Base-by-base conservation (phyloP, 2,329 filamentous ascomycete species). In the Thielaviopsis euricoi region DNA sequence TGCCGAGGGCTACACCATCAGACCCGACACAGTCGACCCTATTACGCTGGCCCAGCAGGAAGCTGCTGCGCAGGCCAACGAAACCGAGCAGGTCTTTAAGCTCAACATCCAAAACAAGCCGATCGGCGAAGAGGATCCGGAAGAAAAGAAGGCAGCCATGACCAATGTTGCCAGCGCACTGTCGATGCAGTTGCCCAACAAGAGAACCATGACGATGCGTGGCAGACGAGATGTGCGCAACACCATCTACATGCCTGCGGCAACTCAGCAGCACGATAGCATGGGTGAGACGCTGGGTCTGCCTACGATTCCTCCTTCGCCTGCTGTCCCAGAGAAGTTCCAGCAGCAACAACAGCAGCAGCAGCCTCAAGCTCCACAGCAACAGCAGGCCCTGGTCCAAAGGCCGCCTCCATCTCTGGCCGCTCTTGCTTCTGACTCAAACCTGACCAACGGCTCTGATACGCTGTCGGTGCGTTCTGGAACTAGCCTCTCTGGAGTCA, bases 181-280 rank as follows among this genome's bases (percentile, higher is more conserved):
- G 43, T 83, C 84, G 58, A 71, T 76, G 65, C 75, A 81, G 25
- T 78, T 82, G 58, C 82, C 89, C 21, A 79, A 80, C 58, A 80
- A 86, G 25, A 86, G 82, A 65, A 73, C 80, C 15, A 85, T 87
- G 52, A 96, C 89, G 15, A 75, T 95, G 17, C 81, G 93, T 63
- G 93, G 93, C 55, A 85, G 93, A 61, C 81, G 93, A 67, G 91
- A 97, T 68, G 88, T 94, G 62, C 82, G 91, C 60, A 95, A 95
- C 70, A 96, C 90, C 1, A 83, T 95, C 57, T 91, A 93, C 66
- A 77, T 90, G 62, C 85, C 87, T 10, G 68, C 71, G 3, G 63
- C 68, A 66, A 67, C 29, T 6, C 58, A 55, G 25, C 58, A 54
- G n/a, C 55, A 55, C 22, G 52, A 55, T 19, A 58, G 55, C n/a